Evolutionary conservation across 73 alveolate genomes (phyloP), one percentile per base, ranked within the genome.

Genomic region (Symbiodinium pilosum): DNA sequence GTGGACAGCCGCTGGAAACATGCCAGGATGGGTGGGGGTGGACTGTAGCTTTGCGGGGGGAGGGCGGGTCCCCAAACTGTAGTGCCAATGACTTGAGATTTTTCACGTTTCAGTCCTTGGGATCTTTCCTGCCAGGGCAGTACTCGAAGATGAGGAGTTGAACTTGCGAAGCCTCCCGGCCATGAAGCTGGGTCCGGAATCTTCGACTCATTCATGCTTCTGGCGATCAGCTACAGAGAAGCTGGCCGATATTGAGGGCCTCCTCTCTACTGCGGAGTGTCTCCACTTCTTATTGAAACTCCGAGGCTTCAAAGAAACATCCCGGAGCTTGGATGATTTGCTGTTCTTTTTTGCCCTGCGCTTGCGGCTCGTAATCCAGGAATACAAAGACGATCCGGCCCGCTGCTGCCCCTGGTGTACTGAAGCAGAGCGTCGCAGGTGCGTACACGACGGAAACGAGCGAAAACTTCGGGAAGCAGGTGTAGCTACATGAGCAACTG

Each of bases 1-100:
- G 97, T 91, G 41, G 97, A 91, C 81, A 91, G 97, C 89, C 97
- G 97, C 81, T 91, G 97, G 97, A 91, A 91, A 52, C 97, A 91
- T 32, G 97, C 97, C 52, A 41, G 52, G 42, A 69, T 32, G 43
- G 44, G 43, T 14, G 59, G 59, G 59, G 14, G 14, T 6, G 59
- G 21, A 47, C 14, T 14, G 14, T 14, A 47, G 59, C 6, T 47
- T 47, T 47, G 21, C 14, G 59, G 59, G 59, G n/a, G n/a, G n/a
- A n/a, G n/a, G n/a, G n/a, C n/a, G n/a, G n/a, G n/a, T n/a, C n/a
- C n/a, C n/a, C n/a, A n/a, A n/a, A n/a, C n/a, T n/a, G n/a, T n/a
- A n/a, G n/a, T n/a, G n/a, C n/a, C n/a, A n/a, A n/a, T n/a, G n/a
- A n/a, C n/a, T n/a, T n/a, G n/a, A n/a, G n/a, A n/a, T n/a, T n/a